Evolutionary conservation across 1,284 basidiomycete genomes (phyloP), one percentile per base, ranked within the genome.

Genomic region (Sporisorium graminicola): DNA sequence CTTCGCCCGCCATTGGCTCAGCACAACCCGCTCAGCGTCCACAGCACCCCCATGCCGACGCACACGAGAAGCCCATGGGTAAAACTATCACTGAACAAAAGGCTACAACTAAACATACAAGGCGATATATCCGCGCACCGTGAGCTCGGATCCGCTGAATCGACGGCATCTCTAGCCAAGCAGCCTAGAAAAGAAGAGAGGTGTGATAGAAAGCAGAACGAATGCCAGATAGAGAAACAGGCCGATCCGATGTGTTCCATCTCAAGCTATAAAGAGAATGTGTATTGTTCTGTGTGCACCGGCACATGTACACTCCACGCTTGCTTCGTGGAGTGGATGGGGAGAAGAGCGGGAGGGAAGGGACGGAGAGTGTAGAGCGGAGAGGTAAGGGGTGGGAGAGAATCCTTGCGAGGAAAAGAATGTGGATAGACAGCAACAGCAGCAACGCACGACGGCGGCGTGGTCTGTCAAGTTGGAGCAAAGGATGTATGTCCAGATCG

Each of bases 391-490:
- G n/a, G 16, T 14, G 29, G 35, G 27, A 29, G 27, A 20, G 33
- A 40, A 52, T 46, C 46, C 53, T 47, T 42, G n/a, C n/a, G n/a
- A n/a, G n/a, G 35, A 54, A 58, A 65, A 46, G 63, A 65, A 33
- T 54, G 63, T 65, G 57, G 43, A 13, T 33, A 40, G 63, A 58
- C 55, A 37, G 42, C 49, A 14, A 14, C 8, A 9, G 22, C 31
- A 29, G 22, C 44, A 31, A 31, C 18, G 46, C 40, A 18, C 24
- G 10, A 20, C 13, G 24, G 29, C 44, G 55, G 31, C 31, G n/a
- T 35, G 29, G 37, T 47, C 16, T 31, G 51, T 47, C 63, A 54
- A 51, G 63, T 65, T 54, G 63, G 63, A 49, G 40, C 3, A 13
- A 47, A 29, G 26, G 46, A 26, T 27, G 35, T 40, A 10, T 7